Percentiles rank a stretch among this genome's conserved stretches.
phyloP scores from a whole-genome alignment of 495 filamentous ascomycete species.

The Aspergillus biplanus region DNA sequence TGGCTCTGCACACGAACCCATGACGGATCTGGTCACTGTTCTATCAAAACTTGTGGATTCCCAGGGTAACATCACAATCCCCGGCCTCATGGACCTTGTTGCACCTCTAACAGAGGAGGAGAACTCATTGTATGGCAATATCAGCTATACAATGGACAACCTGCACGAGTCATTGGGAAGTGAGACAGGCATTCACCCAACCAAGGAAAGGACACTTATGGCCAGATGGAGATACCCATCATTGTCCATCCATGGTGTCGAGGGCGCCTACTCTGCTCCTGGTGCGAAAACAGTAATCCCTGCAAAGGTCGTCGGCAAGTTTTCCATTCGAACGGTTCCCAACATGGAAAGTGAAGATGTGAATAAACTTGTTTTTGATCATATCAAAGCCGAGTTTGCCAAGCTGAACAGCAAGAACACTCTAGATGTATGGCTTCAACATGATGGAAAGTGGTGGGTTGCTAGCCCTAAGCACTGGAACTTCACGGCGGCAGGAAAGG shows the following conservation, averaged over 20 bases:
- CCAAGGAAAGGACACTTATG: slow-evolving; percentile 91
- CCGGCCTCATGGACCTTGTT: slow-evolving; percentile 88
- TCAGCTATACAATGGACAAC: slow-evolving; percentile 94
- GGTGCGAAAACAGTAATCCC: slow-evolving; percentile 99
- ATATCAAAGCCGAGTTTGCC: slow-evolving; percentile 77
- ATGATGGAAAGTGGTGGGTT: slow-evolving; percentile 98
- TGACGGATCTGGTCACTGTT: slow-evolving; percentile 90
- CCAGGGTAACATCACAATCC: slow-evolving; percentile 85
- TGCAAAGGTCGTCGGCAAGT: slow-evolving; percentile 96
- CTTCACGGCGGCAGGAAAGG: slow-evolving; percentile 90
- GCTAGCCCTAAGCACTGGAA: slow-evolving; percentile 98
- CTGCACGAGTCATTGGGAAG: slow-evolving; percentile 88
- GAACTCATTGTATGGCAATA: slow-evolving; percentile 77
- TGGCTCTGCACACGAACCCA: slow-evolving; percentile 93
- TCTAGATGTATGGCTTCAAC: slow-evolving; percentile 75
- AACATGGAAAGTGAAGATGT: slow-evolving; percentile 94
- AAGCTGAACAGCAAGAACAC: slow-evolving; percentile 90
- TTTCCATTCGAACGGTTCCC: slow-evolving; percentile 95
- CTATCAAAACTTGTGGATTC: slow-evolving; percentile 83
- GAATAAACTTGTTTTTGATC: slow-evolving; percentile 77
- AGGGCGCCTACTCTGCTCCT: slow-evolving; percentile 90
- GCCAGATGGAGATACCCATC: slow-evolving; percentile 93
- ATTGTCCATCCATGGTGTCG: slow-evolving; percentile 93
- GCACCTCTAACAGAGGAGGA: slow-evolving; percentile 86
- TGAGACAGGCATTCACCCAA: slow-evolving; percentile 79